phyloP scores from a whole-genome alignment of 169 alveolate species.

The Plasmodium inui region DNA sequence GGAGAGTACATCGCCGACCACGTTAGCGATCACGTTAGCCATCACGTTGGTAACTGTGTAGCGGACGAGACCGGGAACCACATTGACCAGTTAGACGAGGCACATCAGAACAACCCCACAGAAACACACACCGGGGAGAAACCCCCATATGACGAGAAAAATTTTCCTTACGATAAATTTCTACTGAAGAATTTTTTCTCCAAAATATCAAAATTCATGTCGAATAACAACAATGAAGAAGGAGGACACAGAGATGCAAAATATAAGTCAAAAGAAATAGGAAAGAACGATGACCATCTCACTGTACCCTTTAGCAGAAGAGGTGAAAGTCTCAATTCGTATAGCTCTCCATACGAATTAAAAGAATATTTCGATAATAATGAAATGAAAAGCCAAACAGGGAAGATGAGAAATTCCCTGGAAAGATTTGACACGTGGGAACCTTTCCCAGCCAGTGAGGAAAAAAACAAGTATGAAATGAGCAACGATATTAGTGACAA shows the following conservation, averaged over 20 bases:
- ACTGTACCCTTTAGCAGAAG: neutral
- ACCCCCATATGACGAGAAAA: constrained; percentile 25
- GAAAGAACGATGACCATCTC: neutral
- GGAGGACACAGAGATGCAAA: neutral
- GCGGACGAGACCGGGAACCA: neutral
- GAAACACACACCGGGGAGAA: neutral
- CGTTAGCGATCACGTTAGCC: neutral
- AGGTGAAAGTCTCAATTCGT: neutral
- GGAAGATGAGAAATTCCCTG: neutral
- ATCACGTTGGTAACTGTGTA: neutral
- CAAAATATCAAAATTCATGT: constrained; percentile 17
- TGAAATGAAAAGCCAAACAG: neutral
- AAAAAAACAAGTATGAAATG: neutral
- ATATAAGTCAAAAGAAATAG: neutral
- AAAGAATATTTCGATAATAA: constrained; percentile 25
- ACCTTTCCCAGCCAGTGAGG: neutral
- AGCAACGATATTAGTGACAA: neutral
- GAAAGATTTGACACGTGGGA: neutral
- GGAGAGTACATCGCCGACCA: too few relatives aligned
- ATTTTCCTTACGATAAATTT: constrained; percentile 31
- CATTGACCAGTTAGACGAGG: neutral
- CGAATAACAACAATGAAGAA: constrained; percentile 18
- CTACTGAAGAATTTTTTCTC: constrained; percentile 50
- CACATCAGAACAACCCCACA: neutral
- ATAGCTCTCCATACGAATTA: constrained; percentile 6